Evolutionary conservation across 2,329 filamentous ascomycete genomes (phyloP), one percentile per base, ranked within the genome.

Genomic region (Neopestalotiopsis clavispora): DNA sequence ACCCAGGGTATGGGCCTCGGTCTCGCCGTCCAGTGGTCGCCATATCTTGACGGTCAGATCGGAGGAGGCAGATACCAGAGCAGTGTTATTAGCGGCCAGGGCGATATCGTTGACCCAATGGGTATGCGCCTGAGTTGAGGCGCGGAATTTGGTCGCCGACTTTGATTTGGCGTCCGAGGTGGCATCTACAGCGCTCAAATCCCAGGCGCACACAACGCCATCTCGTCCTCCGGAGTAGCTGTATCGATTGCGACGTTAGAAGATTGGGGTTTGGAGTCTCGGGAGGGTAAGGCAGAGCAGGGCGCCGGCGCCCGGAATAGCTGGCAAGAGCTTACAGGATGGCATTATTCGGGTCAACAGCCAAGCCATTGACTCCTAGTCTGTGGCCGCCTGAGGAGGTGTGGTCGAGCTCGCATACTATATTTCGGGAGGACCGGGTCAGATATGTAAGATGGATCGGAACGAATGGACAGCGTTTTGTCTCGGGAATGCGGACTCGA

Each of bases 201-300:
- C 91, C 96, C 96, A 99, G 70, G 95, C 94, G 83, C 96, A 99
- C 74, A 99, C 92, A 65, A 96, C 92, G 75, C 96, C 96, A 81
- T 99, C 96, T 78, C 96, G 92, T 70, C 96, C 96, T 73, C 94
- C 96, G 60, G 96, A 98, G 83, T 98, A 99, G 76, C 95, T 98
- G 69, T 69, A 38, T 28, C 30, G 64, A 56, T 23, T 63, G 71
- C 69, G 59, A 71, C 68, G 66, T 74, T 57, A 73, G 74, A 71
- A 9, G 61, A 68, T 52, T 45, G 45, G 12, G 45, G 64, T 5
- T 28, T 28, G 23, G 10, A 9, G 30, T 30, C 68, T 52, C 32
- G 49, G 32, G 38, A 4, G 64, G 28, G 23, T 38, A 38, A 38
- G 34, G 34, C 34, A 32, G 6, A 28, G 23, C 23, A 28, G 23